Conservation (phyloP, 805 yeast genomes). For the Nakazawaea anatomiae region DNA sequence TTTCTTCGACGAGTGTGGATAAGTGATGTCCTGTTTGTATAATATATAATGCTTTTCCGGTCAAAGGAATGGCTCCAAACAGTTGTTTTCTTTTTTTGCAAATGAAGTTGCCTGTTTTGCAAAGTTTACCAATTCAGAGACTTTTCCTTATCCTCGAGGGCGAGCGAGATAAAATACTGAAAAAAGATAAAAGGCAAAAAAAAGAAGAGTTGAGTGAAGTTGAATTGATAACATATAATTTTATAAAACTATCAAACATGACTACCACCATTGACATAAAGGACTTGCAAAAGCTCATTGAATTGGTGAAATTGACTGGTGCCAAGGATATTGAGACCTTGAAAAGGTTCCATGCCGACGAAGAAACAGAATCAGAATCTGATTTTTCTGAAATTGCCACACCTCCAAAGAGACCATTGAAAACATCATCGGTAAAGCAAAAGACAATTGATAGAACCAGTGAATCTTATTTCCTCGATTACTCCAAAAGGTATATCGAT, state of each 20-base stretch:
- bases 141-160: background rate
- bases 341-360: background rate
- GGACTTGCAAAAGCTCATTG: constrained; percentile 1
- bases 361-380: background rate
- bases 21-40: too few species aligned
- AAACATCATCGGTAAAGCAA: background rate
- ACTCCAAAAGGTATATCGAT: constrained; percentile 47
- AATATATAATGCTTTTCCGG: too few species aligned
- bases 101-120: too few species aligned
- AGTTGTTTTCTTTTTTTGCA: too few species aligned
- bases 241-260: background rate
- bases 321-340: constrained; percentile 2
- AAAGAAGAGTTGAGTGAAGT: too few species aligned
- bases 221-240: too few species aligned
- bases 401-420: background rate
- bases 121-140: too few species aligned
- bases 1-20: too few species aligned
- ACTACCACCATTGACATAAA: background rate
- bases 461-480: constrained; percentile 7
- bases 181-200: background rate
- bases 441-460: constrained; percentile 4
- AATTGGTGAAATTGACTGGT: constrained; percentile 1
- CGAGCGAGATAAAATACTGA: background rate
- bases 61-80: too few species aligned
- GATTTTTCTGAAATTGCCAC: constrained; percentile 1